A percentile compares a stretch with the other conserved stretches of the same genome.
Evolutionary conservation across 306 rosid species (phyloP).

Genomic region (Cucurbita ficifolia): DNA sequence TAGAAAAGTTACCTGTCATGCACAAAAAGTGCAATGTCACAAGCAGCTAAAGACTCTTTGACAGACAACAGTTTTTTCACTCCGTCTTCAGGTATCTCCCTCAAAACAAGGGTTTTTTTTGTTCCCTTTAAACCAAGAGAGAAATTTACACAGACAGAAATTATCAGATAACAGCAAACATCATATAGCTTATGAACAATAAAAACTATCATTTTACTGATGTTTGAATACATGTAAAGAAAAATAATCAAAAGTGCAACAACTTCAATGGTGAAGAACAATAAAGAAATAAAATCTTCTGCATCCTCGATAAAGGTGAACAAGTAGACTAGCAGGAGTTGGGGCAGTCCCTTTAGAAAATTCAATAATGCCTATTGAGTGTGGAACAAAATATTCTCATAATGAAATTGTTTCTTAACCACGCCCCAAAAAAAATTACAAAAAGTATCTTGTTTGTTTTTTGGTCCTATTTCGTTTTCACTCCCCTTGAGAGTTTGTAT

Average conservation of each 20-base stretch:
- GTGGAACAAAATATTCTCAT: too few species aligned
- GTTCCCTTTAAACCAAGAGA: constrained; percentile 36
- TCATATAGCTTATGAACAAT: not conserved
- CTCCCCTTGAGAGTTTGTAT: too few species aligned
- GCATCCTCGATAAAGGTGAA: not conserved
- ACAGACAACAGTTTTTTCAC: constrained; percentile 42
- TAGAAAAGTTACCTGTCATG: constrained; percentile 52
- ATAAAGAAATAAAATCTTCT: not conserved
- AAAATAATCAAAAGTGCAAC: not conserved
- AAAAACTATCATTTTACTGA: not conserved
- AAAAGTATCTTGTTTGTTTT: too few species aligned
- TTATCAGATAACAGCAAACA: not conserved
- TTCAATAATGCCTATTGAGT: too few species aligned
- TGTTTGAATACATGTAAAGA: not conserved
- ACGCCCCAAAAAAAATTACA: too few species aligned
- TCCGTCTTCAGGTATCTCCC: constrained; percentile 85
- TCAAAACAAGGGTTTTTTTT: constrained; percentile 55
- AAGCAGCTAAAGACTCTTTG: constrained; percentile 85
- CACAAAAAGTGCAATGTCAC: constrained; percentile 84
- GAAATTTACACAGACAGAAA: not conserved
- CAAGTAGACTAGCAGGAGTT: not conserved
- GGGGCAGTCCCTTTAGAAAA: too few species aligned
- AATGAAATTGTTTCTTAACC: too few species aligned
- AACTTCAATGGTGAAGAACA: not conserved
- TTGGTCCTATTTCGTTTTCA: too few species aligned